phyloP scores from a whole-genome alignment of 208 protist species.

The Wallacemonas sp. region DNA sequence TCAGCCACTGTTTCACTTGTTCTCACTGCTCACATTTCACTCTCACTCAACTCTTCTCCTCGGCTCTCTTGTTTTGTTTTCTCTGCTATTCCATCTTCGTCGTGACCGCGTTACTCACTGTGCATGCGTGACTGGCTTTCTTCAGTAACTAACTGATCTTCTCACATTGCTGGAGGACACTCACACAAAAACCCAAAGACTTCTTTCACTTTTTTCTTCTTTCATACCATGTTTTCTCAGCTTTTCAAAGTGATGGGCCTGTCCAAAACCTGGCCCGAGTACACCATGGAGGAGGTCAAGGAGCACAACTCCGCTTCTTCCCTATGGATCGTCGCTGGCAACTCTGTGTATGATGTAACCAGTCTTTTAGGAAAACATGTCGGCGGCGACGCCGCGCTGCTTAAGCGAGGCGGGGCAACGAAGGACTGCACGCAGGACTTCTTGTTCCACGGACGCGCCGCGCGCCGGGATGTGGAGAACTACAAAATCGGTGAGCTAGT shows the following conservation, averaged over 20 bases:
- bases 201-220: too few relatives aligned
- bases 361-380: conserved; percentile 26
- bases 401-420: conserved; percentile 25
- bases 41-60: conserved; percentile 4
- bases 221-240: conserved; percentile 26
- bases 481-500: conserved; percentile 30
- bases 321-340: conserved; percentile 33
- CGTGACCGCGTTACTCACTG: too few relatives aligned
- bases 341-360: conserved; percentile 40
- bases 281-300: conserved; percentile 25
- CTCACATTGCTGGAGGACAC: too few relatives aligned
- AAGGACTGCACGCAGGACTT: conserved; percentile 35
- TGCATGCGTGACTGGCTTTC: too few relatives aligned
- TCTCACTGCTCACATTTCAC: too few relatives aligned
- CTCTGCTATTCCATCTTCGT: too few relatives aligned
- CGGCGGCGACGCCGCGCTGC: conserved; percentile 27
- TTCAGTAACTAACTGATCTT: too few relatives aligned
- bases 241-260: conserved; percentile 17
- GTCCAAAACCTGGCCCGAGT: conserved; percentile 25
- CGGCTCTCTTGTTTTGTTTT: conserved; percentile 8
- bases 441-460: conserved; percentile 22
- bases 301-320: conserved; percentile 23
- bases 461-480: conserved; percentile 3
- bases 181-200: neutral
- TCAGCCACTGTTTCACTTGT: neutral